These are phyloP conservation scores for Trichocladium uniseriatum DNA, from an alignment of 495 filamentous ascomycete genomes.

Conservation along the genomic window DNA sequence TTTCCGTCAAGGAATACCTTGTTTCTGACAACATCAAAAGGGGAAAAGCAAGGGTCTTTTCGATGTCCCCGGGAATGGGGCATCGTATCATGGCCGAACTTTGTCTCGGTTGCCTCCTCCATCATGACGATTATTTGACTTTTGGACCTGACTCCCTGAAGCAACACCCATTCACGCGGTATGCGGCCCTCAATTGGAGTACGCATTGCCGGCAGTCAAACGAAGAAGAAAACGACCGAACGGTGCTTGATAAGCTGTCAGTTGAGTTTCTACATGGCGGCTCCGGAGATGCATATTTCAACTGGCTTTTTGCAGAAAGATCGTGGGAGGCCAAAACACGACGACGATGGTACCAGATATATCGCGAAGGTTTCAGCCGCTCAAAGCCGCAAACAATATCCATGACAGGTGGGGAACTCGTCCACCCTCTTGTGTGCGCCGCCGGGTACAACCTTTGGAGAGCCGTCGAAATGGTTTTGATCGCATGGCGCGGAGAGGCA, in stretches of 20 bases:
- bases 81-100: background rate
- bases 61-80: background rate
- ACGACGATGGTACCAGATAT: too few relatives aligned
- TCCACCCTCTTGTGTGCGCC: background rate
- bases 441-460: background rate
- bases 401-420: background rate
- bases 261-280: background rate
- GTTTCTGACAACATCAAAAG: background rate
- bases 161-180: too few relatives aligned
- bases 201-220: background rate
- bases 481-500: too few relatives aligned
- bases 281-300: background rate
- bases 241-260: background rate
- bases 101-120: background rate
- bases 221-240: background rate
- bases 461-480: background rate
- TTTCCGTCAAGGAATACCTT: background rate
- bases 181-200: background rate
- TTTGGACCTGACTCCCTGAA: too few relatives aligned
- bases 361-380: too few relatives aligned
- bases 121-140: too few relatives aligned
- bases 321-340: too few relatives aligned
- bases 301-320: too few relatives aligned
- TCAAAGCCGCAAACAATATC: too few relatives aligned
- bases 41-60: background rate